Evolutionary conservation across 306 rosid genomes (phyloP).

Genomic region (Quercus cerris): DNA sequence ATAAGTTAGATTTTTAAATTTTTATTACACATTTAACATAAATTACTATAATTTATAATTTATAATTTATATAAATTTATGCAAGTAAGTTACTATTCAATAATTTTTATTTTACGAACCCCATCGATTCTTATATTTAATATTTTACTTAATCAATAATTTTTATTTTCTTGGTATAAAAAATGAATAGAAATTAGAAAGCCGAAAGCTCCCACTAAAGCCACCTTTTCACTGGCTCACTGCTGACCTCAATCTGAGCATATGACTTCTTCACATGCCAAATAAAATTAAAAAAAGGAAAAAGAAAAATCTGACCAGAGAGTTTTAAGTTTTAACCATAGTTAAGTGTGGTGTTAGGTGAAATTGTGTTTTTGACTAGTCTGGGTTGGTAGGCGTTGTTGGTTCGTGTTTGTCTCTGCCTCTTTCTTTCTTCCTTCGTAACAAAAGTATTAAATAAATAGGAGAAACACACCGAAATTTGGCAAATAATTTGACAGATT

Average conservation of each 20-base stretch:
- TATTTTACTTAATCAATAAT: too few relatives aligned
- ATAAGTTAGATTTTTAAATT: too few relatives aligned
- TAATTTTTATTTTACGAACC: not conserved
- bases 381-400: conserved; percentile 67
- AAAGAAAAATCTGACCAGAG: not conserved
- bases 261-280: not conserved
- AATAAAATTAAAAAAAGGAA: not conserved
- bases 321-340: conserved; percentile 20
- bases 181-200: too few relatives aligned
- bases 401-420: not conserved
- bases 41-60: too few relatives aligned
- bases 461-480: too few relatives aligned
- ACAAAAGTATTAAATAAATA: too few relatives aligned
- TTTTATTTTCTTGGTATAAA: too few relatives aligned
- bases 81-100: not conserved
- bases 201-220: too few relatives aligned
- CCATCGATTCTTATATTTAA: not conserved
- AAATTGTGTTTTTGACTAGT: conserved; percentile 42
- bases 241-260: not conserved
- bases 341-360: conserved; percentile 47
- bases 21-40: too few relatives aligned
- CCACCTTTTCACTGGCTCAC: not conserved
- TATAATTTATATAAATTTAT: too few relatives aligned
- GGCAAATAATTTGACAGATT: too few relatives aligned
- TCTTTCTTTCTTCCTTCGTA: not conserved